These are phyloP conservation scores for Ogataea hybrid DNA, from an alignment of 1,139 yeast genomes.

Conservation along the genomic window DNA sequence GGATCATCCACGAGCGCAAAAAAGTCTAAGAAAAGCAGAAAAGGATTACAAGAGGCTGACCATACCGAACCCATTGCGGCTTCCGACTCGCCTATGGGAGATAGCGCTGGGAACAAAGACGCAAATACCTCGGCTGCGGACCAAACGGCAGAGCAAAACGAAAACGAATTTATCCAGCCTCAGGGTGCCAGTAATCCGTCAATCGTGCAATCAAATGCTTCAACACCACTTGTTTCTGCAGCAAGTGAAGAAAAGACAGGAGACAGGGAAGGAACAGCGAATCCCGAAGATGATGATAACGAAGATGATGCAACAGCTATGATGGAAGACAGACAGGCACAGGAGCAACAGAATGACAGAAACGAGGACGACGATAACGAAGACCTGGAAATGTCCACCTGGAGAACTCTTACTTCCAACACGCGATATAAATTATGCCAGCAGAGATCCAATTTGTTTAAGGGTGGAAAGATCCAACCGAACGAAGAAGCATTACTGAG, in stretches of 20 bases:
- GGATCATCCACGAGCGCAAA: constrained; percentile 19
- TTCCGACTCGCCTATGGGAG: background rate
- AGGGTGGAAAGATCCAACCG: constrained; percentile 51
- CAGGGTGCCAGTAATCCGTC: background rate
- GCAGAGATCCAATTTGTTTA: constrained; percentile 65
- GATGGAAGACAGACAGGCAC: constrained; percentile 22
- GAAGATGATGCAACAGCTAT: constrained; percentile 28
- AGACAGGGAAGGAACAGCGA: constrained; percentile 5
- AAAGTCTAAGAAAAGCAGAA: constrained; percentile 33
- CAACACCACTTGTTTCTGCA: constrained; percentile 1
- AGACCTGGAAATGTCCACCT: constrained; percentile 69
- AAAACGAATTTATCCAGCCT: background rate
- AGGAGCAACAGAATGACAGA: constrained; percentile 36
- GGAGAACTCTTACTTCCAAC: constrained; percentile 89
- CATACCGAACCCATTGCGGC: constrained; percentile 14
- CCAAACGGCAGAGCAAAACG: too few species aligned
- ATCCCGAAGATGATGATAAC: constrained; percentile 22
- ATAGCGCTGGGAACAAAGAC: background rate
- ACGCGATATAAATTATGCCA: constrained; percentile 75
- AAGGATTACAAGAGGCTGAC: constrained; percentile 34
- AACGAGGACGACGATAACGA: constrained; percentile 56
- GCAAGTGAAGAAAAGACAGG: constrained; percentile 18
- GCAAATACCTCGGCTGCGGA: too few species aligned
- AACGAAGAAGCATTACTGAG: constrained; percentile 70
- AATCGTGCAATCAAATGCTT: background rate